Base-by-base conservation (phyloP, 345 rosid species). In the Noccaea bulbosa region DNA sequence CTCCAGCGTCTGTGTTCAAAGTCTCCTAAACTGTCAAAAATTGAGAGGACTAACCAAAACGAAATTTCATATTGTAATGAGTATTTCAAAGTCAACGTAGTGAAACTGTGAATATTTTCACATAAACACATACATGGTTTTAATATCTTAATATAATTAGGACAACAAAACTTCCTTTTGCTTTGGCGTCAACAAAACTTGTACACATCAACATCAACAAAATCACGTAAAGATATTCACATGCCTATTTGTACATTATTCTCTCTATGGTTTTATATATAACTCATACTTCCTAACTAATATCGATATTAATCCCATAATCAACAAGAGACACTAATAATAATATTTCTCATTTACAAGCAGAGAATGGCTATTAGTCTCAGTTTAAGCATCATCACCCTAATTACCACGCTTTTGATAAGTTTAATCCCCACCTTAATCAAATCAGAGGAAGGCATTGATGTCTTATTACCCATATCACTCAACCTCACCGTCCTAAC, bases 401-500 rank as follows among this genome's bases (percentile, higher is more conserved):
- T 75, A 54, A 32, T n/a, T n/a, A n/a, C 39, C 38, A 75, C 70
- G 27, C 12, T 74, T 16, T 41, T 58, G 33, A 37, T 68, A 46
- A 22, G 37, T 52, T 12, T 53, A 45, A 45, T 2, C 30, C 70
- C 64, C 1, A 24, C 10, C 45, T 68, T 68, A 37, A 55, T 14
- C 50, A 62, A 62, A n/a, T 69, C 79, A 39, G 54, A 76, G 3
- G 75, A 48, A 3, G 35, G 48, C 67, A 76, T 63, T 70, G 71
- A 76, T 76, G 71, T 70, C 6, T 8, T 56, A 2, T 34, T 76
- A 56, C 79, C 79, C 20, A 56, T 69, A 46, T 47, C 79, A 63
- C 75, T 76, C 35, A 76, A 76, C 71, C 75, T 76, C 45, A 76
- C 79, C 46, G 71, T 91, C 70, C 74, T 50, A 6, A 27, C 78